Base-by-base conservation (phyloP, 257 asterid species). In the Solanum gracilifrons region DNA sequence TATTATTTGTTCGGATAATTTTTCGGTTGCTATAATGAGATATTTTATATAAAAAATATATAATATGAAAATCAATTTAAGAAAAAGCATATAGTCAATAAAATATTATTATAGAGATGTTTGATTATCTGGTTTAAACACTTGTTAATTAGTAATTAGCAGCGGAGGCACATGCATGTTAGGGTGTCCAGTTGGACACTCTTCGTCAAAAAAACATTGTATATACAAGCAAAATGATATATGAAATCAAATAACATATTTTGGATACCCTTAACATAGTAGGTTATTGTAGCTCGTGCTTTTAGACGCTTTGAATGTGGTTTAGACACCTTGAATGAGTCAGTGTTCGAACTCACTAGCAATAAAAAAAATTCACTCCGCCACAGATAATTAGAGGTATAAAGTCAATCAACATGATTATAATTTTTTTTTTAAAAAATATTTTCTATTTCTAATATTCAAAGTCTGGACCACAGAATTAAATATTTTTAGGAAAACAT, bases 281-380 rank as follows among this genome's bases (percentile, higher is more conserved):
- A 48, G 7, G 3, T 15, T 48, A 0, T 48, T 48, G 0, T 48
- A 15, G 3, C 21, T 5, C 0, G 3, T 48, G 60, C 8, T 48
- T 48, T 15, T 48, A 48, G 0, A 48, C 18, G 60, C 21, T 15
- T 48, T 6, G 21, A 48, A 48, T 48, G 20, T 48, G 8, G 2
- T 48, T 46, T 48, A 48, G 8, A 48, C 60, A 15, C 8, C 3
- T 48, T 48, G 3, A 48, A 15, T 48, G 21, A 48, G 16, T 48
- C 0, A 48, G 0, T 16, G 21, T 15, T 48, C 1, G 58, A 48
- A 15, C 8, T 48, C 21, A 48, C 7, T 0, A 2, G 3, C 3
- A 39, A 39, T 0, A 9, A 39, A 39, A 39, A 39, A 39, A 39
- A 9, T 0, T 39, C 21, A 48, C 60, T 48, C 60, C 21, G 8